These are phyloP conservation scores for Tieghemostelium lacteum DNA, from an alignment of 78 protist genomes.

Conservation along the genomic window DNA sequence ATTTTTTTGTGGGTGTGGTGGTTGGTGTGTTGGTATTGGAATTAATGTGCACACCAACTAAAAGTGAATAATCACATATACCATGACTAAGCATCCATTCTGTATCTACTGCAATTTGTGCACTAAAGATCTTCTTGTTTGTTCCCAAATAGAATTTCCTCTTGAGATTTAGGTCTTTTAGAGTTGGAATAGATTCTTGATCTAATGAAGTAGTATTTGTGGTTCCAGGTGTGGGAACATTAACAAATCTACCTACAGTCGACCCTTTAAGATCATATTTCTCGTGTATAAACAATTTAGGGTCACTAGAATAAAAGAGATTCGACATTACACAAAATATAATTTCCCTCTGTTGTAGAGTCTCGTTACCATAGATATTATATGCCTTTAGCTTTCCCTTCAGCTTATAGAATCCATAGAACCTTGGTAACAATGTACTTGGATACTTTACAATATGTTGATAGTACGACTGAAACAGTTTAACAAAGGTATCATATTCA, in stretches of 20 bases:
- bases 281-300: constrained; percentile 32
- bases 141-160: constrained; percentile 51
- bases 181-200: constrained; percentile 1
- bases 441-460: constrained; percentile 32
- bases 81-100: constrained; percentile 67
- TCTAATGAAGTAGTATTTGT: constrained; percentile 5
- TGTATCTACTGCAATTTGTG: constrained; percentile 50
- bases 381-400: constrained; percentile 56
- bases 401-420: constrained; percentile 66
- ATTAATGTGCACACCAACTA: constrained; percentile 67
- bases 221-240: constrained; percentile 1
- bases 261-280: constrained; percentile 79
- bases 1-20: not conserved
- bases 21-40: not conserved
- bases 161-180: constrained; percentile 79
- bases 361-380: not conserved
- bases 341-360: constrained; percentile 27
- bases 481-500: constrained; percentile 58
- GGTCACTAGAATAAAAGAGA: constrained; percentile 55
- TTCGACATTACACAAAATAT: constrained; percentile 77
- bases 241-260: constrained; percentile 69
- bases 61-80: constrained; percentile 73
- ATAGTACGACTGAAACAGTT: constrained; percentile 52
- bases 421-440: constrained; percentile 59
- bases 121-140: constrained; percentile 12